These are phyloP conservation scores for Dalbergia oliveri DNA, from an alignment of 306 rosid species.

Conservation along the genomic window DNA sequence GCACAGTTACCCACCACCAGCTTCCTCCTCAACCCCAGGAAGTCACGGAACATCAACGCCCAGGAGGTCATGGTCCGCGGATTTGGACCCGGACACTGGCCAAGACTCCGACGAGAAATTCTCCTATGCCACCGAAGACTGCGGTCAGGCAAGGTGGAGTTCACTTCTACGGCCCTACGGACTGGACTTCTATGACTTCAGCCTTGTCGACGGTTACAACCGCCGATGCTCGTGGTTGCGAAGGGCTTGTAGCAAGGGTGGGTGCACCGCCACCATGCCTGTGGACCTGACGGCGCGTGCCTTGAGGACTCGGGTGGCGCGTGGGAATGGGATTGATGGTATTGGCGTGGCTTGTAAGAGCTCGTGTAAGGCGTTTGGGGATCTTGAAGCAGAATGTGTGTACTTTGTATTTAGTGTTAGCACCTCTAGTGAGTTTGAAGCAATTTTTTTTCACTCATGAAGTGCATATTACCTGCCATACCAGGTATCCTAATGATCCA, in stretches of 20 bases:
- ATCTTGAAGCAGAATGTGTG: conserved; percentile 35
- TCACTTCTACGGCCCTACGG: too few species aligned
- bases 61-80: too few species aligned
- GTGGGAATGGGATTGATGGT: conserved; percentile 45
- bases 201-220: too few species aligned
- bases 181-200: too few species aligned
- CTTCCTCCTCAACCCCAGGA: too few species aligned
- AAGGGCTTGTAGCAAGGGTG: conserved; percentile 66
- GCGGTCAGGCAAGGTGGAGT: too few species aligned
- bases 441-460: conserved; percentile 21
- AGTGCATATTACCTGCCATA: conserved; percentile 40
- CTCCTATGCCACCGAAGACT: too few species aligned
- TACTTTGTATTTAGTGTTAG: neutral
- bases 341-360: conserved; percentile 74
- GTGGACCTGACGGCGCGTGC: conserved; percentile 77
- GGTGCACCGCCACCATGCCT: conserved; percentile 87
- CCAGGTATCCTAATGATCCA: conserved; percentile 97
- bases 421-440: conserved; percentile 25
- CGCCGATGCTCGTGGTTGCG: too few species aligned
- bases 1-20: too few species aligned
- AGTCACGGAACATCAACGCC: too few species aligned
- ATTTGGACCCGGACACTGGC: too few species aligned
- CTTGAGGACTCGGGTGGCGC: conserved; percentile 64
- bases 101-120: too few species aligned
- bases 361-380: conserved; percentile 95